Percentiles rank a stretch among this genome's conserved stretches.
Evolutionary conservation across 2,329 filamentous ascomycete species (phyloP).

Genomic region (Madurella mycetomatis): DNA sequence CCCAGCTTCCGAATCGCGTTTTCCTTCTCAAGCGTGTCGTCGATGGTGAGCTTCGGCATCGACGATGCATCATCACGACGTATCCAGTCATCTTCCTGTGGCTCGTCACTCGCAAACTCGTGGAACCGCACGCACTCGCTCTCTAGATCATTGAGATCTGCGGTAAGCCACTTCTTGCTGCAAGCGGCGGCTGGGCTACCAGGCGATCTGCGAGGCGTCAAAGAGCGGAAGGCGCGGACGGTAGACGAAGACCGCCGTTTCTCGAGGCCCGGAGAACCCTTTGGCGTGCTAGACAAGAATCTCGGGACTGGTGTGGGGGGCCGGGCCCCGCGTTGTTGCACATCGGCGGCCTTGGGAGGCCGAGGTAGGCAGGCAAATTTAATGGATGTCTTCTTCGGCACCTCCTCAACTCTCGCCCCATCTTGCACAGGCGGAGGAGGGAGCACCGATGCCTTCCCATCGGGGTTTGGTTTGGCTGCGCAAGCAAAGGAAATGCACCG

Average conservation of each 20-base stretch:
- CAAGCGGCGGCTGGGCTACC: conserved; percentile 37
- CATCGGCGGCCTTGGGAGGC: conserved; percentile 36
- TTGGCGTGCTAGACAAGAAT: conserved; percentile 24
- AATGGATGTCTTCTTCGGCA: conserved; percentile 58
- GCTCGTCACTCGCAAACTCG: conserved; percentile 81
- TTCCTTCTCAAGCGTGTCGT: conserved; percentile 86
- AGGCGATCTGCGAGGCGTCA: conserved; percentile 35
- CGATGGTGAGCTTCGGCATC: conserved; percentile 72
- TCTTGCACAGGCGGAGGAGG: conserved; percentile 28
- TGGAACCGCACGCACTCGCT: conserved; percentile 67
- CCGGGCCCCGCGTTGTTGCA: conserved; percentile 13
- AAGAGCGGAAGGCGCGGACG: conserved; percentile 23
- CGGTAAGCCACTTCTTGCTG: conserved; percentile 47
- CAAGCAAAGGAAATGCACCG: conserved; percentile 93
- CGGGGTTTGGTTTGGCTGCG: conserved; percentile 55
- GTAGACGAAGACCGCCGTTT: conserved; percentile 29
- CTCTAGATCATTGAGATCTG: conserved; percentile 46
- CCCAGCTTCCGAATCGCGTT: conserved; percentile 80
- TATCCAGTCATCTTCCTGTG: conserved; percentile 89
- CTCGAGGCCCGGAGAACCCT: conserved; percentile 28
- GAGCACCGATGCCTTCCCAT: conserved; percentile 39
- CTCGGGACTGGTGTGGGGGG: conserved; percentile 20
- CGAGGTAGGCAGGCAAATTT: conserved; percentile 70
- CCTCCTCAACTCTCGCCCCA: conserved; percentile 35
- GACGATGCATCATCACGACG: conserved; percentile 60